Conservation (phyloP, 108 stramenopile genomes). For the Epithemia pelagica region DNA sequence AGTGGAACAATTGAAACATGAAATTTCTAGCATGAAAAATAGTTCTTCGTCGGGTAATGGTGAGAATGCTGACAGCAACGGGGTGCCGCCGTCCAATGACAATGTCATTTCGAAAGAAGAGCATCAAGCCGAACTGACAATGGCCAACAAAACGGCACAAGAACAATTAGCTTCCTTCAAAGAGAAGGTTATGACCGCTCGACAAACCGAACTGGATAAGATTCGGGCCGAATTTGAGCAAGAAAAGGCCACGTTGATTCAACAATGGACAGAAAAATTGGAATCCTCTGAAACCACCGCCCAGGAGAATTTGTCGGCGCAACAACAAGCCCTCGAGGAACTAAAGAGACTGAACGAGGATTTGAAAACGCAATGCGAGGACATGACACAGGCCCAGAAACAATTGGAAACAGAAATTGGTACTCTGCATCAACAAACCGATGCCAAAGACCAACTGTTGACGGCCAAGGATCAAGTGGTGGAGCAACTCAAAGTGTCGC, state of each 20-base stretch:
- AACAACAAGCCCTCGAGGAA: not conserved
- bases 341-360: not conserved
- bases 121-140: slow-evolving; percentile 1
- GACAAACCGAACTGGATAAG: slow-evolving; percentile 34
- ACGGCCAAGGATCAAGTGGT: slow-evolving; percentile 17
- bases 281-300: slow-evolving; percentile 7
- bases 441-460: slow-evolving; percentile 1
- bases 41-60: not conserved
- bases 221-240: slow-evolving; percentile 12
- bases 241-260: slow-evolving; percentile 13
- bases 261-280: not conserved
- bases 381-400: not conserved
- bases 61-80: not conserved
- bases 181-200: slow-evolving; percentile 46
- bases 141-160: slow-evolving; percentile 38
- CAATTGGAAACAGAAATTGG: slow-evolving; percentile 9
- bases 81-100: not conserved
- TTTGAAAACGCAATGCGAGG: not conserved
- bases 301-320: not conserved
- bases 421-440: slow-evolving; percentile 11
- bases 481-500: not conserved
- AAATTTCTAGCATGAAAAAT: too few relatives aligned
- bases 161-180: slow-evolving; percentile 40
- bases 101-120: not conserved
- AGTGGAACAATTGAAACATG: slow-evolving; percentile 13